Evolutionary conservation across 345 rosid genomes (phyloP).

Genomic region (Erucastrum elatum): DNA sequence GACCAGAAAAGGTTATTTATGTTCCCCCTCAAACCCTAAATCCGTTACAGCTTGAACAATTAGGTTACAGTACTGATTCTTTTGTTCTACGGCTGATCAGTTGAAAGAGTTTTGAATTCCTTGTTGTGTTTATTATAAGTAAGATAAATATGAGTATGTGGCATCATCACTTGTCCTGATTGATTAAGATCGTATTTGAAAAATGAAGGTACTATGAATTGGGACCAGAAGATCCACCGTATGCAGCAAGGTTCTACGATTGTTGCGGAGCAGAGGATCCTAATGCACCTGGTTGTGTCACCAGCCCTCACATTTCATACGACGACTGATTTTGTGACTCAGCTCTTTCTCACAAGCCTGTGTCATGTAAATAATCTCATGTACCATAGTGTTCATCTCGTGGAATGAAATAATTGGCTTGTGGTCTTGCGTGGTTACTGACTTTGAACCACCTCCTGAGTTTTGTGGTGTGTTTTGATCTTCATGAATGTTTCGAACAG

Average conservation of each 20-base stretch:
- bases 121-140: not conserved
- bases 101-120: not conserved
- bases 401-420: not conserved
- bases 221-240: constrained; percentile 83
- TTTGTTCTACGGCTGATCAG: not conserved
- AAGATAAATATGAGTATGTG: not conserved
- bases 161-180: not conserved
- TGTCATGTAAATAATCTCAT: constrained; percentile 14
- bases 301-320: constrained; percentile 65
- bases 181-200: not conserved
- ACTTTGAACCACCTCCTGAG: not conserved
- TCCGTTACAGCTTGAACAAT: not conserved
- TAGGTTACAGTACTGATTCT: not conserved
- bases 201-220: constrained; percentile 75
- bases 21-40: not conserved
- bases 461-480: not conserved
- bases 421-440: not conserved
- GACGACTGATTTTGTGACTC: constrained; percentile 52
- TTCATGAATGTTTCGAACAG: not conserved
- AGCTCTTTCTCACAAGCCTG: not conserved
- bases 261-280: constrained; percentile 95
- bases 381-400: not conserved
- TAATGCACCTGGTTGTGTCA: constrained; percentile 75
- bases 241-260: constrained; percentile 88
- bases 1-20: constrained; percentile 73